These are phyloP conservation scores for Alternaria gansuensis DNA, from an alignment of 2,329 filamentous ascomycete species.

Conservation along the genomic window DNA sequence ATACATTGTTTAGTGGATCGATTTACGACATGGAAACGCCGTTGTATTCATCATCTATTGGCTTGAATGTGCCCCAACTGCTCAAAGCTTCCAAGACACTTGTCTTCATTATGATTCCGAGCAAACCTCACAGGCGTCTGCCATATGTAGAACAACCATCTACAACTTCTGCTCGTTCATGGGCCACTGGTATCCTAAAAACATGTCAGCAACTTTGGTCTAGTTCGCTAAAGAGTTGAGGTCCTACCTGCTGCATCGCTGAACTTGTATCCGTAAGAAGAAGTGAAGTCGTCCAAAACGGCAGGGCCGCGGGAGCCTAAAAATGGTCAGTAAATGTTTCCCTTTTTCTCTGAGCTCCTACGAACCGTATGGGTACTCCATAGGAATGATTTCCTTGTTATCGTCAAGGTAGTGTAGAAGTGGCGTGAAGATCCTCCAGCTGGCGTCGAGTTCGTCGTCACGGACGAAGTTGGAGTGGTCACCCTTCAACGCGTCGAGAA, in stretches of 20 bases:
- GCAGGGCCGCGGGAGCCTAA: conserved; percentile 94
- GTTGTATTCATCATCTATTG: conserved; percentile 33
- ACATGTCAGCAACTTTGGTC: conserved; percentile 28
- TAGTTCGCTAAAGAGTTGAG: conserved; percentile 21
- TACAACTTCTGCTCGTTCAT: conserved; percentile 52
- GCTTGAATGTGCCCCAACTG: conserved; percentile 12
- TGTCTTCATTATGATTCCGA: conserved; percentile 22
- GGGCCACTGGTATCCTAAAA: conserved; percentile 53
- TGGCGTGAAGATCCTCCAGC: conserved; percentile 98
- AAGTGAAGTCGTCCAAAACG: conserved; percentile 96
- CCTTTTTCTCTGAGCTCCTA: conserved; percentile 9
- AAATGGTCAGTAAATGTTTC: conserved; percentile 31
- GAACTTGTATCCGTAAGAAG: conserved; percentile 98
- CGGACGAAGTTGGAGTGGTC: conserved; percentile 94
- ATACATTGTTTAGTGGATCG: neutral
- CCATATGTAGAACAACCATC: conserved; percentile 17
- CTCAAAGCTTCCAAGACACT: conserved; percentile 19
- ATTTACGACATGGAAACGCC: conserved; percentile 14
- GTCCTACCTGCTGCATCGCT: conserved; percentile 82
- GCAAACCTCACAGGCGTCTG: conserved; percentile 30
- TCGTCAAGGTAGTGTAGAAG: conserved; percentile 98
- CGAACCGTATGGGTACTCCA: conserved; percentile 99
- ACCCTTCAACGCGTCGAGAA: conserved; percentile 96
- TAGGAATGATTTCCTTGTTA: conserved; percentile 98
- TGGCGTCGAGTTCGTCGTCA: conserved; percentile 83